These are phyloP conservation scores for Hyaloscypha bicolor DNA, from an alignment of 495 filamentous ascomycete species.

Conservation along the genomic window DNA sequence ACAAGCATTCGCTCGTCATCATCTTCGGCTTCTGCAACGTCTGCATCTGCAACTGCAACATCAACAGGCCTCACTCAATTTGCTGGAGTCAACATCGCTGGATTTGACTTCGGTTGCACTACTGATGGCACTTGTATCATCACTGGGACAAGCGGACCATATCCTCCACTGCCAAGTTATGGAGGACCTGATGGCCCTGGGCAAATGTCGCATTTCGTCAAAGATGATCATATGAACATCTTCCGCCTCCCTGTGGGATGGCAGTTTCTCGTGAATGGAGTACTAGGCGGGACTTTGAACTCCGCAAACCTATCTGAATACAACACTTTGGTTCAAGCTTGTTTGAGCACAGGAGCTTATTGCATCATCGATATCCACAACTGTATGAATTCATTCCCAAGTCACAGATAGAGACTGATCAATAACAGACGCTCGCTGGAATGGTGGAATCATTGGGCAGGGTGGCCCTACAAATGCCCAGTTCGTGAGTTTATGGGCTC, in stretches of 20 bases:
- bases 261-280: conserved; percentile 52
- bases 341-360: conserved; percentile 53
- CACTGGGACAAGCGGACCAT: background rate
- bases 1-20: background rate
- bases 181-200: conserved; percentile 40
- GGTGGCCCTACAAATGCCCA: conserved; percentile 57
- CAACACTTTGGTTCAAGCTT: conserved; percentile 58
- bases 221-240: conserved; percentile 53
- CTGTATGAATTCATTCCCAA: conserved; percentile 33
- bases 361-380: conserved; percentile 66
- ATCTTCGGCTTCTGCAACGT: background rate
- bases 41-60: background rate
- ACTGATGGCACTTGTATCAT: conserved; percentile 17
- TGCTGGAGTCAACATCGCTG: conserved; percentile 21
- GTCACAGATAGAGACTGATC: background rate
- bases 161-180: conserved; percentile 35
- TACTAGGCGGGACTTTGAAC: conserved; percentile 53
- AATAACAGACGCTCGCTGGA: conserved; percentile 49
- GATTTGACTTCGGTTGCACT: conserved; percentile 22
- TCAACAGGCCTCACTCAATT: background rate
- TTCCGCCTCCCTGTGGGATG: conserved; percentile 52
- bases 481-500: conserved; percentile 56
- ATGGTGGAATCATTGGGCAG: conserved; percentile 60
- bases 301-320: conserved; percentile 52
- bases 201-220: conserved; percentile 61